phyloP scores from a whole-genome alignment of 306 rosid genomes.

The Clitoria ternatea region DNA sequence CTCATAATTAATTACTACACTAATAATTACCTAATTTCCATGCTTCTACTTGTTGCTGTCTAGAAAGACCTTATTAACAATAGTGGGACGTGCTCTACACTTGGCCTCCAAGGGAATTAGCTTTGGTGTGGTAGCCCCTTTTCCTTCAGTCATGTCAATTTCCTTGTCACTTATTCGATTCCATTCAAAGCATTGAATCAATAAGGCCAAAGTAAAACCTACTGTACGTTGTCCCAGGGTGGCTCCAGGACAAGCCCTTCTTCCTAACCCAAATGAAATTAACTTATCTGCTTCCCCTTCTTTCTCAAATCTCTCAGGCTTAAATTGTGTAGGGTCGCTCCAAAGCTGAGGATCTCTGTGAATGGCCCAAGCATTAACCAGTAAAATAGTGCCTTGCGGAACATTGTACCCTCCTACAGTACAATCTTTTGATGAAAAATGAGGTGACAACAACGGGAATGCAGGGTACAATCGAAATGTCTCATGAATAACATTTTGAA shows the following conservation, averaged over 20 bases:
- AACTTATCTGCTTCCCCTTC: conserved; percentile 28
- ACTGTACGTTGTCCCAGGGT: too few species aligned
- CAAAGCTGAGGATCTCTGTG: conserved; percentile 29
- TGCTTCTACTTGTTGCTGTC: neutral
- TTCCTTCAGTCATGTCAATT: conserved; percentile 32
- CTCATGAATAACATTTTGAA: conserved; percentile 19
- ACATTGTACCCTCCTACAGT: conserved; percentile 25
- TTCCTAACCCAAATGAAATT: conserved; percentile 26
- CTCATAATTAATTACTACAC: neutral
- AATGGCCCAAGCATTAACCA: too few species aligned
- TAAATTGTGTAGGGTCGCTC: conserved; percentile 19
- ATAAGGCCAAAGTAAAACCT: too few species aligned
- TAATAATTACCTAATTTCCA: neutral
- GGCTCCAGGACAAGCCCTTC: too few species aligned
- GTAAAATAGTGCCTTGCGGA: conserved; percentile 15
- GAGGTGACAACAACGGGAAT: conserved; percentile 18
- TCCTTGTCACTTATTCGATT: conserved; percentile 7
- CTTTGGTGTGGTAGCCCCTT: conserved; percentile 13
- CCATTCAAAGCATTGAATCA: too few species aligned
- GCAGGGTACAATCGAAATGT: conserved; percentile 27
- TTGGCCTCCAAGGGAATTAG: conserved; percentile 21
- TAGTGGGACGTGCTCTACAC: conserved; percentile 5
- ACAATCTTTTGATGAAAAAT: conserved; percentile 23
- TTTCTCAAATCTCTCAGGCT: conserved; percentile 34
- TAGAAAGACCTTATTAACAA: neutral